Base-by-base conservation (phyloP, 2,329 filamentous ascomycete species). In the Simplicillium aogashimaense region DNA sequence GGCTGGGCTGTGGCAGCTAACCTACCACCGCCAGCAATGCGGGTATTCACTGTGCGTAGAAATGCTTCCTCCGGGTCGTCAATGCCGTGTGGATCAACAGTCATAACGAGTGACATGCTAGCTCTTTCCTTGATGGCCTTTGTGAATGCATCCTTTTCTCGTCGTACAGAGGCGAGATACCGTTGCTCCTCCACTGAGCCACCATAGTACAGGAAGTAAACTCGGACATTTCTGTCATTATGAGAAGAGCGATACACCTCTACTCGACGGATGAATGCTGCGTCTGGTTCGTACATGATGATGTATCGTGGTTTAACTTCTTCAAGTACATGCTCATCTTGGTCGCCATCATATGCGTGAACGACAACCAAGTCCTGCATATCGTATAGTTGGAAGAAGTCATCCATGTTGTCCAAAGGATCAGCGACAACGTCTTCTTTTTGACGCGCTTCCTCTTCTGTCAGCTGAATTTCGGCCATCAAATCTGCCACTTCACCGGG, bases 271-370 rank as follows among this genome's bases (percentile, higher is more conserved):
- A 97, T 95, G 59, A 98, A 98, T 3, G 90, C 81, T 3, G 90
- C 80, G 49, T 97, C 88, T 1, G 92, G 90, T 57, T 97, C 92
- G 60, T 95, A 98, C 92, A 98, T 97, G 64, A 98, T 84, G 43
- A 98, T 87, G 60, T 95, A 95, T 44, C 86, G 81, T 29, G 92
- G 92, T 54, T 86, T 88, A 43, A 92, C 73, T 61, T 98, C 92
- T 58, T 98, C 90, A 2, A 98, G 74, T n/a, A 97, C 74, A 57
- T 94, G 86, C 56, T 97, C 92, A 58, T 98, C 92, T 66, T 90
- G 83, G 56, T 97, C 92, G 10, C 89, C 89, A 44, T 95, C 88
- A 57, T 95, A 98, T 1, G 92, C 84, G 58, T 97, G 92, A 14
- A 97, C 72, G 32, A 95, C 78, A 11, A 97, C 73, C 15, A 97